A percentile compares a stretch with the other conserved stretches of the same genome.
phyloP scores from a whole-genome alignment of 352 stramenopile species.

The Globisporangium nagaii region DNA sequence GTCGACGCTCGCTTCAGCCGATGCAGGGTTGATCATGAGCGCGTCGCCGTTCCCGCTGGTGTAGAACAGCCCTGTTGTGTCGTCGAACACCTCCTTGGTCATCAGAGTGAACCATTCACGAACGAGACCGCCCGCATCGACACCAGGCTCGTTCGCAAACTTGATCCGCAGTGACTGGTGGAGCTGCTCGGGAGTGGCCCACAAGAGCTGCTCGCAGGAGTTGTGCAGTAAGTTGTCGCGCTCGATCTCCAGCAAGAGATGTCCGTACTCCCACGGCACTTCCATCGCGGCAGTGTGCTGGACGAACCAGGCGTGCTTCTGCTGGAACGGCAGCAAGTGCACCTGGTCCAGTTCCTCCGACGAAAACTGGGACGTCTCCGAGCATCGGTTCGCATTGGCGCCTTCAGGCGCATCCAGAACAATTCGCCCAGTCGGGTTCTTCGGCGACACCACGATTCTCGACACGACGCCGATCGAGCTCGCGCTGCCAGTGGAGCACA shows the following conservation, averaged over 20 bases:
- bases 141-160: slow-evolving; percentile 88
- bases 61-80: slow-evolving; percentile 77
- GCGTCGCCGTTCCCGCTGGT: slow-evolving; percentile 66
- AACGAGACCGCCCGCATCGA: slow-evolving; percentile 88
- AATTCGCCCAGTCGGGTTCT: slow-evolving; percentile 66
- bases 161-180: slow-evolving; percentile 87
- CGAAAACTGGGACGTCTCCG: slow-evolving; percentile 57
- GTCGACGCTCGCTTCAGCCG: slow-evolving; percentile 73
- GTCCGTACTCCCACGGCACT: slow-evolving; percentile 84
- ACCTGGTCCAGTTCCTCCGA: slow-evolving; percentile 73
- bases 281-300: slow-evolving; percentile 82
- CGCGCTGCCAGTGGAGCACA: slow-evolving; percentile 50
- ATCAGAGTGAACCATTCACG: slow-evolving; percentile 91
- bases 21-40: slow-evolving; percentile 83
- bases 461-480: slow-evolving; percentile 74
- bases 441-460: slow-evolving; percentile 65
- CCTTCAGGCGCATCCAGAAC: slow-evolving; percentile 69
- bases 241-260: slow-evolving; percentile 82
- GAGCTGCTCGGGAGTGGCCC: slow-evolving; percentile 76
- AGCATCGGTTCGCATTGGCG: slow-evolving; percentile 47
- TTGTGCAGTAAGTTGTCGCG: slow-evolving; percentile 87
- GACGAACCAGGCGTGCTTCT: slow-evolving; percentile 87
- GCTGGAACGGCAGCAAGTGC: slow-evolving; percentile 66
- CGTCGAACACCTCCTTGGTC: slow-evolving; percentile 87
- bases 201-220: slow-evolving; percentile 83